phyloP scores from a whole-genome alignment of 2,329 filamentous ascomycete genomes.

The Berkeleyomyces basicola region DNA sequence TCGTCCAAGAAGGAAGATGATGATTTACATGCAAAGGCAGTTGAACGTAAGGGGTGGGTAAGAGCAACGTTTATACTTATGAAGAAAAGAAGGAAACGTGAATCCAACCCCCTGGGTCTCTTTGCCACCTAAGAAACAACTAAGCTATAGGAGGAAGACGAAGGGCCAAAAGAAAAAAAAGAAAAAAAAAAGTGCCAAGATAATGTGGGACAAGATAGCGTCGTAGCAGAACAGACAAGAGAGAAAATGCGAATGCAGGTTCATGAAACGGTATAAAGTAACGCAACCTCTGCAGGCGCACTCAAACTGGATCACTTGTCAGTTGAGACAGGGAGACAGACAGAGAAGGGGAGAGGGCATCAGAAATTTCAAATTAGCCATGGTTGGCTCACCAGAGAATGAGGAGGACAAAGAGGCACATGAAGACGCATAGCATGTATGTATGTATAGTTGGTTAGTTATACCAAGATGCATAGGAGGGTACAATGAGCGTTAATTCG shows the following conservation, averaged over 20 bases:
- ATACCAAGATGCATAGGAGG: background rate
- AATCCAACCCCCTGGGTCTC: background rate
- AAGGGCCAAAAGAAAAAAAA: background rate
- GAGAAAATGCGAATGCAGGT: background rate
- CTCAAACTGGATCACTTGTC: background rate
- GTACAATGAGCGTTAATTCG: background rate
- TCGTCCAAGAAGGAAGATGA: background rate
- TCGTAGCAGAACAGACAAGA: background rate
- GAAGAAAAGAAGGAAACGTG: background rate
- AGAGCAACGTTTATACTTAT: background rate
- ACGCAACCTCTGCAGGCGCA: background rate
- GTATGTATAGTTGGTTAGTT: too few relatives aligned
- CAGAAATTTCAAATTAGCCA: too few relatives aligned
- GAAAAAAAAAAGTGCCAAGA: background rate
- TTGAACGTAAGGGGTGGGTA: background rate
- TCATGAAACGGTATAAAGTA: background rate
- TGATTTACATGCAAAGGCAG: background rate
- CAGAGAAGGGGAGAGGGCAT: background rate
- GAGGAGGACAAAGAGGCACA: too few relatives aligned
- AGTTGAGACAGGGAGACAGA: background rate
- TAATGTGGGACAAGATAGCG: background rate
- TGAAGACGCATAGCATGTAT: too few relatives aligned
- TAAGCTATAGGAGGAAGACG: background rate
- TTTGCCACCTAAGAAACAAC: background rate
- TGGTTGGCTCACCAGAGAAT: too few relatives aligned